These are phyloP conservation scores for Cyberlindnera subsufficiens DNA, from an alignment of 805 yeast genomes.

Conservation along the genomic window DNA sequence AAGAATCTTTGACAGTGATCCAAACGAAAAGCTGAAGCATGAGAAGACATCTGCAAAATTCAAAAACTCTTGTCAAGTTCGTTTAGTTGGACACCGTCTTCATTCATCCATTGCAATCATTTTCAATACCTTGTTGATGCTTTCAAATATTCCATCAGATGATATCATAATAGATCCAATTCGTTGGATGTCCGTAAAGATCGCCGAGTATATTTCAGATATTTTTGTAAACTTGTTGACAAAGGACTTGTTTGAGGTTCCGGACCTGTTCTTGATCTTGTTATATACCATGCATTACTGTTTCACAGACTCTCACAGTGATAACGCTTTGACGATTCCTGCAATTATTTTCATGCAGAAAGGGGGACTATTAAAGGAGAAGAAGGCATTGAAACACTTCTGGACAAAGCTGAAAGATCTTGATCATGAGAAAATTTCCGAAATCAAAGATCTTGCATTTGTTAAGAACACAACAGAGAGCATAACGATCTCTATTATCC, in stretches of 20 bases:
- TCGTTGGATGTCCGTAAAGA: constrained; percentile 36
- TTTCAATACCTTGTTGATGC: constrained; percentile 37
- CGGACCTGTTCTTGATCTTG: constrained; percentile 30
- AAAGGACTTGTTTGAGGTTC: constrained; percentile 11
- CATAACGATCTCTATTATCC: constrained; percentile 32
- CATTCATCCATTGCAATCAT: constrained; percentile 39
- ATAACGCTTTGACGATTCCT: constrained; percentile 30
- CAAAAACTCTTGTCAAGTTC: constrained; percentile 55
- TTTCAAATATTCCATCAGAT: constrained; percentile 44
- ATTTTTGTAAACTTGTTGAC: constrained; percentile 20
- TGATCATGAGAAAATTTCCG: constrained; percentile 22
- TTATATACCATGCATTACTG: constrained; percentile 31
- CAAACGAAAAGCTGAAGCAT: constrained; percentile 25
- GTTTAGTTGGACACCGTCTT: constrained; percentile 43
- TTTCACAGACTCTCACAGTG: constrained; percentile 27
- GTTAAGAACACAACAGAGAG: constrained; percentile 33
- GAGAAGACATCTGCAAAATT: constrained; percentile 50
- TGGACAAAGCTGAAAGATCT: constrained; percentile 19
- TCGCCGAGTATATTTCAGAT: constrained; percentile 29
- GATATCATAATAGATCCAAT: constrained; percentile 30
- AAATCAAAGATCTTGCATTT: constrained; percentile 31
- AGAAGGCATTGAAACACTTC: constrained; percentile 23
- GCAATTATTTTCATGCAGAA: constrained; percentile 45
- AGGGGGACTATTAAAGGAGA: constrained; percentile 37
- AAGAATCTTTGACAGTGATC: constrained; percentile 38